These are phyloP conservation scores for Antrodiella citrinella DNA, from an alignment of 768 basidiomycete species.

Conservation along the genomic window DNA sequence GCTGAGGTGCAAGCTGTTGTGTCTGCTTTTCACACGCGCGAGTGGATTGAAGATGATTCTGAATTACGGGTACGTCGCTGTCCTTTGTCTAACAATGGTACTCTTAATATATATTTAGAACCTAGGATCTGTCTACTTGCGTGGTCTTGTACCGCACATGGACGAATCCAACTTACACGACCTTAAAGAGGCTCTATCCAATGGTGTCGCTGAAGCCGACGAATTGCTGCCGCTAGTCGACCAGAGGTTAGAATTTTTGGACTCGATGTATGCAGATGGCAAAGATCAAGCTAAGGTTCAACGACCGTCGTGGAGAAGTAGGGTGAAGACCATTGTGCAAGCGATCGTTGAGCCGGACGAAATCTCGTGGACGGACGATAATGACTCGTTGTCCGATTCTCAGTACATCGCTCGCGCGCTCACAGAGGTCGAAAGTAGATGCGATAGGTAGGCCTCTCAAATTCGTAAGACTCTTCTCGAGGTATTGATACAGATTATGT, in stretches of 20 bases:
- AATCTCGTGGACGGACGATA: conserved; percentile 50
- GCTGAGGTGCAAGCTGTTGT: conserved; percentile 22
- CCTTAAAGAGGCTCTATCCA: conserved; percentile 9
- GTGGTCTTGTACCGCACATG: conserved; percentile 21
- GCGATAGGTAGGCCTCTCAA: conserved; percentile 18
- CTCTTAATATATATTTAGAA: conserved; percentile 10
- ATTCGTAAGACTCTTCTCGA: not conserved
- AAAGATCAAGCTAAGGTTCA: not conserved
- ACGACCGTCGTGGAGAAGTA: conserved; percentile 7
- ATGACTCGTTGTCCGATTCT: conserved; percentile 31
- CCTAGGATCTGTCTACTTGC: conserved; percentile 24
- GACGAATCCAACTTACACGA: conserved; percentile 18
- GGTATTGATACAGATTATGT: not conserved
- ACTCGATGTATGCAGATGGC: not conserved
- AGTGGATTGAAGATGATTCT: not conserved
- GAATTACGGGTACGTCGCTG: not conserved
- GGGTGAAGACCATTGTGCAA: conserved; percentile 16
- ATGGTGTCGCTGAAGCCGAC: conserved; percentile 1
- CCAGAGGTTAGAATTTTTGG: not conserved
- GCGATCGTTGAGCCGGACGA: conserved; percentile 37
- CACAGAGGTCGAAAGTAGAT: conserved; percentile 34
- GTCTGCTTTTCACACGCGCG: conserved; percentile 20
- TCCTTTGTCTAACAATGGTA: too few species aligned
- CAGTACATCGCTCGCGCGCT: conserved; percentile 38
- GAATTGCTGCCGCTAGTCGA: conserved; percentile 1